Conservation (phyloP, 1,139 yeast genomes). For the Pneumocystis wakefieldiae region DNA sequence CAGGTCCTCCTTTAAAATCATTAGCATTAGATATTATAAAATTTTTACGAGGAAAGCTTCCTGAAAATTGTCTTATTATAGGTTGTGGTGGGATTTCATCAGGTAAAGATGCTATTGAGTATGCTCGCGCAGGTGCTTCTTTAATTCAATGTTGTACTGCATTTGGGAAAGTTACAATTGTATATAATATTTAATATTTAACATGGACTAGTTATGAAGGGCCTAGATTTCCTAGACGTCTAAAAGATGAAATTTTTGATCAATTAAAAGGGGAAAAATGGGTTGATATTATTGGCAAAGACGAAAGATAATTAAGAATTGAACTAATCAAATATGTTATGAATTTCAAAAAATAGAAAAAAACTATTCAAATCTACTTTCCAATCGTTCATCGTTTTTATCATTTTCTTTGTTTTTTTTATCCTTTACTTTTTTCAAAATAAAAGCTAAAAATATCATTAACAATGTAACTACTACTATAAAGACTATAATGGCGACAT, state of each 20-base stretch:
- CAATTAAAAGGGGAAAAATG: constrained; percentile 69
- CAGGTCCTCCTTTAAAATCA: constrained; percentile 86
- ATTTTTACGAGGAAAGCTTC: constrained; percentile 57
- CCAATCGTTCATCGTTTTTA: not conserved
- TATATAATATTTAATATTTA: not conserved
- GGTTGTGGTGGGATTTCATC: constrained; percentile 89
- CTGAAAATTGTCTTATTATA: constrained; percentile 56
- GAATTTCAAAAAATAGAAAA: not conserved
- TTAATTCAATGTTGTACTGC: constrained; percentile 77
- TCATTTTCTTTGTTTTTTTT: not conserved
- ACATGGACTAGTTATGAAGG: constrained; percentile 48
- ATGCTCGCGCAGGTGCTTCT: constrained; percentile 85
- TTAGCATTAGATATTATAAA: constrained; percentile 56
- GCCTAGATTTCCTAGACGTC: constrained; percentile 67
- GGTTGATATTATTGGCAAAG: constrained; percentile 43
- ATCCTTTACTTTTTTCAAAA: not conserved
- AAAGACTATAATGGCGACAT: not conserved
- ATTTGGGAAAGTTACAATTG: constrained; percentile 31
- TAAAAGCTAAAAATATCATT: not conserved
- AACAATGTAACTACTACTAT: not conserved
- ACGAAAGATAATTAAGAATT: constrained; percentile 26
- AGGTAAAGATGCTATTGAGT: constrained; percentile 81
- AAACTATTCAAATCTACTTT: not conserved
- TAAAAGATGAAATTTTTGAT: constrained; percentile 56
- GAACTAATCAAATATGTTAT: not conserved